Evolutionary conservation across 192 early-diverging fungal species (phyloP).

Genomic region (Backusella circina): DNA sequence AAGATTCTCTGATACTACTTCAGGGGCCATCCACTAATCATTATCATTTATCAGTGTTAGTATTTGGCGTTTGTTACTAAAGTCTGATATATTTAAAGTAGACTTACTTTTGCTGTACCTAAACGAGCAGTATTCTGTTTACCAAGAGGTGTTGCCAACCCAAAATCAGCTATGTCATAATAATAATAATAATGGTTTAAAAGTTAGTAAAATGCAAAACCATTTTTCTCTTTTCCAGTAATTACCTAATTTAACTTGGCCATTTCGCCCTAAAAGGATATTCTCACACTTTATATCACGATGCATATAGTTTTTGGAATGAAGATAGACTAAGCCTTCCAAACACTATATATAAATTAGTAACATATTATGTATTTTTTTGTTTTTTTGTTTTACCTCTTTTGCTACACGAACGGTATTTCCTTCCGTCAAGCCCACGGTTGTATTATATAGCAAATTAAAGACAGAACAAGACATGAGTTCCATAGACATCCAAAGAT

Average conservation of each 20-base stretch:
- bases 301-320: constrained; percentile 44
- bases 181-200: not conserved
- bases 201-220: not conserved
- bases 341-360: constrained; percentile 20
- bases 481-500: constrained; percentile 43
- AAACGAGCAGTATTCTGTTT: constrained; percentile 20
- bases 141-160: constrained; percentile 29
- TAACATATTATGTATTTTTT: not conserved
- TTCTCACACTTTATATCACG: constrained; percentile 51
- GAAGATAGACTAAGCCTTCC: constrained; percentile 40
- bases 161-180: constrained; percentile 27
- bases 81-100: not conserved
- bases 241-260: constrained; percentile 41
- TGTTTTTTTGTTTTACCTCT: constrained; percentile 20
- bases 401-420: constrained; percentile 32
- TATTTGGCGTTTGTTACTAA: too few relatives aligned
- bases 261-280: constrained; percentile 33
- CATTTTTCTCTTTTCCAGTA: not conserved
- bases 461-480: constrained; percentile 40
- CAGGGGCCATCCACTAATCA: constrained; percentile 43
- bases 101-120: constrained; percentile 32
- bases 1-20: constrained; percentile 34
- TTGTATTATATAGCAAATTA: constrained; percentile 36
- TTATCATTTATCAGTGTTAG: not conserved
- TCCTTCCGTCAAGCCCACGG: constrained; percentile 34